Percentiles rank a stretch among this genome's conserved stretches.
Conservation (phyloP, 2,329 filamentous ascomycete genomes). For the Fusarium succisae region DNA sequence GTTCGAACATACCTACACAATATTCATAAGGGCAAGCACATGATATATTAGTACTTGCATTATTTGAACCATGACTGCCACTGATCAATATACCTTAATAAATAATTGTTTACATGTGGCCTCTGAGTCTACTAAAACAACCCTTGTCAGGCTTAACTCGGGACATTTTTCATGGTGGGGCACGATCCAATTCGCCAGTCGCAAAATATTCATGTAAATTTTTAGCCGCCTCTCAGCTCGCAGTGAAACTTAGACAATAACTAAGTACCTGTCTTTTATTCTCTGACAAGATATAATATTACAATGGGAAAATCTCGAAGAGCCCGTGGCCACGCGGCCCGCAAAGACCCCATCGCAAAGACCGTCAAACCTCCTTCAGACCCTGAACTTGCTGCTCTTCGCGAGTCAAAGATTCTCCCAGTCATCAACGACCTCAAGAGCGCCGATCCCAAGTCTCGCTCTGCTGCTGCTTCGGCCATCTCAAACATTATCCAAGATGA, state of each 20-base stretch:
- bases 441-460: conserved; percentile 66
- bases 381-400: conserved; percentile 69
- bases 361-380: conserved; percentile 69
- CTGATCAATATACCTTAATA: neutral
- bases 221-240: conserved; percentile 12
- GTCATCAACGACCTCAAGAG: conserved; percentile 69
- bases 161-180: conserved; percentile 34
- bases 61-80: neutral
- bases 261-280: neutral
- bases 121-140: conserved; percentile 3
- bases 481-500: conserved; percentile 70
- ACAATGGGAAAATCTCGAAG: conserved; percentile 71
- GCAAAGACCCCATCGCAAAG: conserved; percentile 66
- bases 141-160: conserved; percentile 14
- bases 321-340: conserved; percentile 59
- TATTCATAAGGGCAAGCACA: neutral
- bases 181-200: conserved; percentile 23
- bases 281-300: neutral
- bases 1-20: neutral
- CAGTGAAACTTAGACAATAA: neutral
- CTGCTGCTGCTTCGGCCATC: conserved; percentile 67
- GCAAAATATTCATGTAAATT: conserved; percentile 36
- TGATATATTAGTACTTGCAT: neutral
- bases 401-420: conserved; percentile 71
- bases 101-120: neutral